A percentile compares a stretch with the other conserved stretches of the same genome.
These are phyloP conservation scores for Orychophragmus violaceus DNA, from an alignment of 345 rosid genomes.

Conservation along the genomic window DNA sequence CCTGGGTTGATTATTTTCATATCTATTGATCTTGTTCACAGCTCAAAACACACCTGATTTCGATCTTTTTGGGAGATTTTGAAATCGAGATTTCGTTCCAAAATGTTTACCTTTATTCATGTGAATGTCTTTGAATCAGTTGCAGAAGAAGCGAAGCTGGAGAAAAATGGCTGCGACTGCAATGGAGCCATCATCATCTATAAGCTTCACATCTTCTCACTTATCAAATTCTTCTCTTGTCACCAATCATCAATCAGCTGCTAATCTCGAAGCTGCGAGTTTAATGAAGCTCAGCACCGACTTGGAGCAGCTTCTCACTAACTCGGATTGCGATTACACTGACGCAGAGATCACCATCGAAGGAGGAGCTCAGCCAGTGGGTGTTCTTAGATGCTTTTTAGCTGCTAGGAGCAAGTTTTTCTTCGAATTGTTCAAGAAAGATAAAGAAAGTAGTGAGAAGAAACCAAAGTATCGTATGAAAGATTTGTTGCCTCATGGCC, in stretches of 20 bases:
- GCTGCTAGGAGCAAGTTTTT: constrained; percentile 86
- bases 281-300: constrained; percentile 70
- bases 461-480: constrained; percentile 52
- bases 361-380: constrained; percentile 35
- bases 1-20: neutral
- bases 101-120: too few species aligned
- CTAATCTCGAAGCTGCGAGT: constrained; percentile 55
- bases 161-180: constrained; percentile 50
- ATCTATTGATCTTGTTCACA: neutral
- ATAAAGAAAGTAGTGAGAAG: constrained; percentile 33
- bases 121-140: too few species aligned
- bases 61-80: too few species aligned
- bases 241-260: constrained; percentile 32
- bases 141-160: too few species aligned
- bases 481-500: constrained; percentile 60
- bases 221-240: constrained; percentile 41
- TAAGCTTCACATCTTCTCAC: constrained; percentile 66
- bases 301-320: constrained; percentile 66
- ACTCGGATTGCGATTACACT: constrained; percentile 46
- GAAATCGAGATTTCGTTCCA: too few species aligned
- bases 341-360: constrained; percentile 78
- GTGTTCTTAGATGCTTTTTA: constrained; percentile 78
- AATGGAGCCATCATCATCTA: constrained; percentile 69
- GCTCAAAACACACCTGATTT: neutral
- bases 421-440: constrained; percentile 51